Conservation (phyloP, 257 asterid species). For the Linaria vulgaris region DNA sequence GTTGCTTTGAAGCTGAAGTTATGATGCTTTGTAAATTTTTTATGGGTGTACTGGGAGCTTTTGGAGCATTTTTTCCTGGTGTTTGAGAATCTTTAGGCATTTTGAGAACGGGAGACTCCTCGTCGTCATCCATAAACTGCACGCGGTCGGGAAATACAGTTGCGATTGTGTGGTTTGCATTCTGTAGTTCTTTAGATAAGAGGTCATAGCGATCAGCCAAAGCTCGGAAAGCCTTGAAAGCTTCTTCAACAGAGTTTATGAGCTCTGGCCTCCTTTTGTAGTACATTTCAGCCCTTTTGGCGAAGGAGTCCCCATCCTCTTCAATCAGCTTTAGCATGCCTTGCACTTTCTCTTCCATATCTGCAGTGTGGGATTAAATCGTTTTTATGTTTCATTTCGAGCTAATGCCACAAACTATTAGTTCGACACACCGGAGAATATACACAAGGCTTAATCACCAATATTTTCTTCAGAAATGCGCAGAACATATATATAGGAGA, state of each 20-base stretch:
- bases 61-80: slow-evolving; percentile 29
- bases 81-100: slow-evolving; percentile 19
- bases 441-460: too few relatives aligned
- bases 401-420: neutral
- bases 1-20: slow-evolving; percentile 35
- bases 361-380: slow-evolving; percentile 37
- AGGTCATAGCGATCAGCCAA: slow-evolving; percentile 84
- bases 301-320: slow-evolving; percentile 91
- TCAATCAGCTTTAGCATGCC: slow-evolving; percentile 71
- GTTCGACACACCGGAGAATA: too few relatives aligned
- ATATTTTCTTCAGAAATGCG: too few relatives aligned
- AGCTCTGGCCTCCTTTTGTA: slow-evolving; percentile 86
- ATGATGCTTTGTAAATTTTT: slow-evolving; percentile 39
- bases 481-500: too few relatives aligned
- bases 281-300: slow-evolving; percentile 88
- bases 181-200: slow-evolving; percentile 74
- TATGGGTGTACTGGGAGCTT: slow-evolving; percentile 45
- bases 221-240: slow-evolving; percentile 68
- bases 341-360: slow-evolving; percentile 82
- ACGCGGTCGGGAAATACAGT: slow-evolving; percentile 56
- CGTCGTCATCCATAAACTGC: slow-evolving; percentile 44
- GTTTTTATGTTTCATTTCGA: neutral
- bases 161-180: slow-evolving; percentile 59
- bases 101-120: slow-evolving; percentile 26
- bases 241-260: slow-evolving; percentile 66